A percentile compares a stretch with the other conserved stretches of the same genome.
These are phyloP conservation scores for Coccomyxa subellipsoidea DNA, from an alignment of 163 green algal species.

Conservation along the genomic window DNA sequence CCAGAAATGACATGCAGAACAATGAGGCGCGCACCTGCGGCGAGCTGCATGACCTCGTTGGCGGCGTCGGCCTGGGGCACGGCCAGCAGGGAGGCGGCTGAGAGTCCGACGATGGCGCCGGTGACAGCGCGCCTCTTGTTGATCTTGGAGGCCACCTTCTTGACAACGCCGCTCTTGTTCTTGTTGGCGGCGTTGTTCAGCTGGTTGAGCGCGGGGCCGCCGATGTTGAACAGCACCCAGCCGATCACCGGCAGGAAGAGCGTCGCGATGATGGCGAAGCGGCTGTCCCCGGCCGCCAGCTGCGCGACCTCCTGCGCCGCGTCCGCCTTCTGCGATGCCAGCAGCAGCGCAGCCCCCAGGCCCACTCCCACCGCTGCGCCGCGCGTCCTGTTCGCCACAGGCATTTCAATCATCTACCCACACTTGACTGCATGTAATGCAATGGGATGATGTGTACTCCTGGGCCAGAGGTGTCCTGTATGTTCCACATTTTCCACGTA, in stretches of 20 bases:
- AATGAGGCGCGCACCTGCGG: conserved; percentile 4
- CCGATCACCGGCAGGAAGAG: conserved; percentile 15
- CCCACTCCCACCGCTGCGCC: background rate
- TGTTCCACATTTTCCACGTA: no score
- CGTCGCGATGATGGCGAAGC: conserved; percentile 26
- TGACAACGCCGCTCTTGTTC: background rate
- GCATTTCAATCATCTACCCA: background rate
- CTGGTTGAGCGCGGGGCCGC: conserved; percentile 45
- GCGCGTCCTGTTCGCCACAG: background rate
- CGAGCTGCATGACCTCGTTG: conserved; percentile 37
- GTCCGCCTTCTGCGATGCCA: conserved; percentile 12
- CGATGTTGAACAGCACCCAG: conserved; percentile 41
- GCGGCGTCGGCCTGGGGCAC: conserved; percentile 39
- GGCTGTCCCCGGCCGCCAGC: conserved; percentile 25
- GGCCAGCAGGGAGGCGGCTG: conserved; percentile 35
- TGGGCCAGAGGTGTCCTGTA: no score
- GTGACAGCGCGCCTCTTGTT: conserved; percentile 10
- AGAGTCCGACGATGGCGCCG: conserved; percentile 39
- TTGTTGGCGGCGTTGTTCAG: conserved; percentile 21
- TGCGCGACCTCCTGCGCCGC: background rate
- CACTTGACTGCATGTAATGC: no score
- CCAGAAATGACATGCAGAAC: no score
- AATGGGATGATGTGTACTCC: no score
- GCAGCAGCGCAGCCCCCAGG: background rate
- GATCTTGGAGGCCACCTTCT: background rate